Conservation (phyloP, 2,329 filamentous ascomycete genomes). For the Pseudogymnoascus sp. region DNA sequence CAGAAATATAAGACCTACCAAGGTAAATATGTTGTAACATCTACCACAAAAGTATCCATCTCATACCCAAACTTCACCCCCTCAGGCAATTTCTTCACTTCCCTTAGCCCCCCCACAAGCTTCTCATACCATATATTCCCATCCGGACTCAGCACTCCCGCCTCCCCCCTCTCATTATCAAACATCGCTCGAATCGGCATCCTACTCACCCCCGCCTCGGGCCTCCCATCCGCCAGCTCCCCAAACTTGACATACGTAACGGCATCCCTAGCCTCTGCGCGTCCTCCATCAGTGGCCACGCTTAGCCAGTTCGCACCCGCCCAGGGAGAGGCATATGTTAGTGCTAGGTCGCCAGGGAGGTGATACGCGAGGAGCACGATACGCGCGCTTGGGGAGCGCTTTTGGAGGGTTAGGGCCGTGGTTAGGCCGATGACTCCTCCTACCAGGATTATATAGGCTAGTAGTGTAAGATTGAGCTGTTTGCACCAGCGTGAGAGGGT, state of each 20-base stretch:
- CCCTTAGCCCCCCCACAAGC: constrained; percentile 29
- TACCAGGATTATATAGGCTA: constrained; percentile 14
- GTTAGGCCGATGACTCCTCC: constrained; percentile 35
- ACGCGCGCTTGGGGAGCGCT: constrained; percentile 27
- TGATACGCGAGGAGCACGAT: constrained; percentile 34
- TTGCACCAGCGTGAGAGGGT: background rate
- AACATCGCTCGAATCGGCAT: constrained; percentile 11
- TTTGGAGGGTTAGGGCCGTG: constrained; percentile 30
- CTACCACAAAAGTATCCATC: constrained; percentile 31
- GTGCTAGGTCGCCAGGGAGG: constrained; percentile 33
- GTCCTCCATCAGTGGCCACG: constrained; percentile 8
- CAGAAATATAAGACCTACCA: constrained; percentile 23
- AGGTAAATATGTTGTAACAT: constrained; percentile 29
- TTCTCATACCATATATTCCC: constrained; percentile 35
- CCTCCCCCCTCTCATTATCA: constrained; percentile 15
- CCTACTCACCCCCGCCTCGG: constrained; percentile 15
- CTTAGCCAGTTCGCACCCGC: constrained; percentile 12
- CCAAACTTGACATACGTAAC: constrained; percentile 14
- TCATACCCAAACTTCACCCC: constrained; percentile 31
- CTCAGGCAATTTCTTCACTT: constrained; percentile 28
- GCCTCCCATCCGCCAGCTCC: constrained; percentile 17
- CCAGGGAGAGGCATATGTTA: constrained; percentile 36
- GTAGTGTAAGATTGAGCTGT: background rate
- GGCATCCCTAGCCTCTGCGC: constrained; percentile 10
- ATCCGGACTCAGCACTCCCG: constrained; percentile 27